Conservation (phyloP, 1,284 basidiomycete species). For the Phellinidium pouzarii region DNA sequence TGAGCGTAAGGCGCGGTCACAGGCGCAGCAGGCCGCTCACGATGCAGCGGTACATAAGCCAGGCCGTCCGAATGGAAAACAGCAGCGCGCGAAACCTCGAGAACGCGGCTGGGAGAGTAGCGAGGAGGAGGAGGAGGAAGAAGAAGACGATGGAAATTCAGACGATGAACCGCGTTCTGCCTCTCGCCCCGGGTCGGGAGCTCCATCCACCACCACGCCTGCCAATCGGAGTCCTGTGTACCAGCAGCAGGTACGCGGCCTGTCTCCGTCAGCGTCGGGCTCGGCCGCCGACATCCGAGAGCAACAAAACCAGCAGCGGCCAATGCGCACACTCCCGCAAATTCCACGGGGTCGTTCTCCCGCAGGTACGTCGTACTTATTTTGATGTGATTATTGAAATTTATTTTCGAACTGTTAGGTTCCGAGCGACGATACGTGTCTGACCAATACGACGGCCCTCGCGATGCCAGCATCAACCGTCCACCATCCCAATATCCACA, state of each 20-base stretch:
- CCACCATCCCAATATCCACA: constrained; percentile 46
- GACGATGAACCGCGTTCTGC: constrained; percentile 39
- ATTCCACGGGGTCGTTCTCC: constrained; percentile 21
- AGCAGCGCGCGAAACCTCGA: constrained; percentile 35
- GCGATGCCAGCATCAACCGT: constrained; percentile 24
- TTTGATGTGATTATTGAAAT: constrained; percentile 2
- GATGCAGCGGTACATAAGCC: constrained; percentile 69
- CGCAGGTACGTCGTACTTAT: constrained; percentile 13
- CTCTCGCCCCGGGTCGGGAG: constrained; percentile 24
- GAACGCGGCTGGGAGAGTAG: constrained; percentile 56
- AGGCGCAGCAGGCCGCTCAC: constrained; percentile 74
- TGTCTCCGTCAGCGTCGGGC: constrained; percentile 24
- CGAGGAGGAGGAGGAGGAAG: constrained; percentile 68
- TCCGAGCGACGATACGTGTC: constrained; percentile 31
- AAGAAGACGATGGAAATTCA: constrained; percentile 66
- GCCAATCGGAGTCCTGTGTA: constrained; percentile 22
- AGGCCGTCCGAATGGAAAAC: constrained; percentile 59
- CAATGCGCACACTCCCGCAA: constrained; percentile 24
- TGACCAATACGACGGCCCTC: constrained; percentile 44
- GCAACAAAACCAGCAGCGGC: constrained; percentile 18
- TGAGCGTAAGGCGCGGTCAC: constrained; percentile 74
- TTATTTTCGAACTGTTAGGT: background rate
- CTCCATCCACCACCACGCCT: constrained; percentile 24
- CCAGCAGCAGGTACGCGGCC: constrained; percentile 25
- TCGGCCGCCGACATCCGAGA: constrained; percentile 19